phyloP scores from a whole-genome alignment of 805 yeast species.

The Lipomyces yamadae region DNA sequence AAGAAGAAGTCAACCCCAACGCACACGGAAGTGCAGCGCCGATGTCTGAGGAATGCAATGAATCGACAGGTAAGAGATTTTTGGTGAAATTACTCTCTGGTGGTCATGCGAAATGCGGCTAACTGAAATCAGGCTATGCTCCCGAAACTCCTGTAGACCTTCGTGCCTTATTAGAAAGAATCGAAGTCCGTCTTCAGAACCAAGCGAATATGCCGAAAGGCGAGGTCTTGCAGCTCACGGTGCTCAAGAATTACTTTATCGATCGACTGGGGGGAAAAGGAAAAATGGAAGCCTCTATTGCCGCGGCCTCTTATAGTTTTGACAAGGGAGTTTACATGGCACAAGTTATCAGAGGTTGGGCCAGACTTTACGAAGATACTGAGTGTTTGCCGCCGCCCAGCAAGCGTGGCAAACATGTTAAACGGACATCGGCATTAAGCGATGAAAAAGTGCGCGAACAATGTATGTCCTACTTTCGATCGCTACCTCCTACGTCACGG shows the following conservation, averaged over 20 bases:
- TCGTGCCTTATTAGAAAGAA: neutral
- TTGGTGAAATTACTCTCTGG: too few relatives aligned
- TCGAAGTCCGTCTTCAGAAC: conserved; percentile 4
- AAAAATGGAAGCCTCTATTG: conserved; percentile 4
- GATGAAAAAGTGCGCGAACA: conserved; percentile 5
- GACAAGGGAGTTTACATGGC: neutral
- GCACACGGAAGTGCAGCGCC: neutral
- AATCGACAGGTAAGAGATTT: too few relatives aligned
- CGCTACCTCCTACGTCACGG: neutral
- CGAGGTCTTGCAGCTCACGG: conserved; percentile 7
- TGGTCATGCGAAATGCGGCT: neutral
- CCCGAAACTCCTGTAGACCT: neutral
- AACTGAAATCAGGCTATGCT: neutral
- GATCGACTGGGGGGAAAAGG: conserved; percentile 1
- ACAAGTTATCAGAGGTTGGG: neutral
- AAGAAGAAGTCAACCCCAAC: neutral
- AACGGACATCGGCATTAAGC: neutral
- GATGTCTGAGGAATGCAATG: too few relatives aligned
- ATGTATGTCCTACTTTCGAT: conserved; percentile 1
- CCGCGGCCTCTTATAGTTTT: conserved; percentile 1
- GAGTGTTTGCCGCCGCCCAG: conserved; percentile 8
- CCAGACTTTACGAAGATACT: neutral
- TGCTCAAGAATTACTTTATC: conserved; percentile 1
- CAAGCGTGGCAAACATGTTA: neutral
- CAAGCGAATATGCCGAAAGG: neutral